Percentiles rank a stretch among this genome's conserved stretches.
Conservation (phyloP, 257 asterid species). For the Handroanthus guayacan region DNA sequence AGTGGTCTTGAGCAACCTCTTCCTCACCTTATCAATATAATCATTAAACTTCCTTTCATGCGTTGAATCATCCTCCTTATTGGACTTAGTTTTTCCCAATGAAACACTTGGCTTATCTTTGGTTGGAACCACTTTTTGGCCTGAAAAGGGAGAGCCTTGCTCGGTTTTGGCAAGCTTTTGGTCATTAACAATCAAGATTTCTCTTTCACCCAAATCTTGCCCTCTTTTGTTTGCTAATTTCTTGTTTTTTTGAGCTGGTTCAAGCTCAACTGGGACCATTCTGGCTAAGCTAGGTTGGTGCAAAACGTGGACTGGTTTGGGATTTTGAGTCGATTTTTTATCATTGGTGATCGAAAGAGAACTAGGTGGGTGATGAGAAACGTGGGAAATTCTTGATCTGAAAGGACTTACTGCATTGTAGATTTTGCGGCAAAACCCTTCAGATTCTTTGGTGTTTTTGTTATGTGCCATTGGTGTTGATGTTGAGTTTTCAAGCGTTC, state of each 20-base stretch:
- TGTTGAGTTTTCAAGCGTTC: too few relatives aligned
- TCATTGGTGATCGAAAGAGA: neutral
- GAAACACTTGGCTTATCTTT: neutral
- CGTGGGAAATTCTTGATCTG: constrained; percentile 17
- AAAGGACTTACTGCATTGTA: constrained; percentile 42
- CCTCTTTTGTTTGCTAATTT: neutral
- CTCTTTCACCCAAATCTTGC: constrained; percentile 24
- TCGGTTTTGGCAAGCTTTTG: constrained; percentile 32
- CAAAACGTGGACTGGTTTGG: constrained; percentile 20
- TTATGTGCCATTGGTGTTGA: constrained; percentile 39
- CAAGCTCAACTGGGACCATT: constrained; percentile 35
- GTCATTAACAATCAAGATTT: constrained; percentile 28
- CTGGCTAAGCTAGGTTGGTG: constrained; percentile 28
- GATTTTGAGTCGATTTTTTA: neutral
- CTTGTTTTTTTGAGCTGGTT: neutral
- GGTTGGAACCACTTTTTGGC: too few relatives aligned
- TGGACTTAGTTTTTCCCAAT: constrained; percentile 6
- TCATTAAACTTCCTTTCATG: constrained; percentile 46
- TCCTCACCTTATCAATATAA: constrained; percentile 43
- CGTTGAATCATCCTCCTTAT: constrained; percentile 29
- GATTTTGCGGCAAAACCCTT: constrained; percentile 40
- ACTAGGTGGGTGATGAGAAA: constrained; percentile 14
- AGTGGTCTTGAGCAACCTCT: constrained; percentile 41
- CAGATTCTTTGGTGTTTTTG: constrained; percentile 32
- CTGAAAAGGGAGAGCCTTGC: too few relatives aligned